phyloP scores from a whole-genome alignment of 768 basidiomycete genomes.

The Podaxis mareebaensis region DNA sequence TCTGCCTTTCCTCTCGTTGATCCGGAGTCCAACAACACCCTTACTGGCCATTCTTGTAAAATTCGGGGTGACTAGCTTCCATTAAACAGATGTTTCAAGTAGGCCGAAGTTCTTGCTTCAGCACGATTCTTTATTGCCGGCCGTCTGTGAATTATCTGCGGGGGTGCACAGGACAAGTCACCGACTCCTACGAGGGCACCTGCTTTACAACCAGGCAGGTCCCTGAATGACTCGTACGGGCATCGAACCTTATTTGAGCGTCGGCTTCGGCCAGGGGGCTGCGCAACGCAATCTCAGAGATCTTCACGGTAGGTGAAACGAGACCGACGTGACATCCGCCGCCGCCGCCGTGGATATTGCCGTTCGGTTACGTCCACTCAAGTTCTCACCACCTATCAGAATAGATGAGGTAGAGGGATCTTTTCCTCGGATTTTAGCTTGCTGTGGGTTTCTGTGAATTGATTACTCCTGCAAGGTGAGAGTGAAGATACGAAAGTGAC shows the following conservation, averaged over 20 bases:
- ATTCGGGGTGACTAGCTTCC: background rate
- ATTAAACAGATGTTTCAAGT: too few species aligned
- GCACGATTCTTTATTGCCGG: too few species aligned
- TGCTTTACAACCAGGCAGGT: too few species aligned
- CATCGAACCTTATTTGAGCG: too few species aligned
- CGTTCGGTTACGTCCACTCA: background rate
- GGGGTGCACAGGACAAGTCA: too few species aligned
- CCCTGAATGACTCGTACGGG: too few species aligned
- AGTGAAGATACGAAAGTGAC: background rate
- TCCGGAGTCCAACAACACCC: background rate
- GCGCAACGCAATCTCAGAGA: background rate
- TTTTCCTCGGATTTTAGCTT: constrained; percentile 7
- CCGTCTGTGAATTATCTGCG: too few species aligned
- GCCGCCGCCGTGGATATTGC: background rate
- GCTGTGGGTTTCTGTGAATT: background rate
- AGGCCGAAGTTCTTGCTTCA: too few species aligned
- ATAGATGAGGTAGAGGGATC: background rate
- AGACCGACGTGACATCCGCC: background rate
- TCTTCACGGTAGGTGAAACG: background rate
- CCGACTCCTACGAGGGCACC: too few species aligned
- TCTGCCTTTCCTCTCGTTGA: background rate
- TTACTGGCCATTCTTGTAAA: background rate
- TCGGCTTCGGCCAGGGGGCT: background rate
- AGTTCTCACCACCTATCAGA: background rate
- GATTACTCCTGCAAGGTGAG: background rate